These are phyloP conservation scores for Neospora caninum DNA, from an alignment of 169 alveolate species.

Conservation along the genomic window DNA sequence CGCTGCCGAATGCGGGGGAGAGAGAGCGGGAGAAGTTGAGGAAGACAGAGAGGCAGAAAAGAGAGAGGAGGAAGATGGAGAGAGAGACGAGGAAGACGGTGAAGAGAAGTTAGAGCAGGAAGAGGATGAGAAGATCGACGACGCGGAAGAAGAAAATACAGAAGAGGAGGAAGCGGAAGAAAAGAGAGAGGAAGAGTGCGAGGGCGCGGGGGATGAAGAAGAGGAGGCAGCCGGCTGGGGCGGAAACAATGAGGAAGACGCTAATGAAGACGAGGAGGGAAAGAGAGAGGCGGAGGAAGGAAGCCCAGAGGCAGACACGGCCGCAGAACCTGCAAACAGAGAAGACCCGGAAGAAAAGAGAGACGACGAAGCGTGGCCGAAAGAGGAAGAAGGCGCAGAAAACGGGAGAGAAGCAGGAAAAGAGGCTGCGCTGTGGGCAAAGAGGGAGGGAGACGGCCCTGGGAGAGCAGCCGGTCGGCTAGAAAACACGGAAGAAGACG, in stretches of 20 bases:
- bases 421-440: not conserved
- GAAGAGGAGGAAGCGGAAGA: not conserved
- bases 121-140: not conserved
- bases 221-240: not conserved
- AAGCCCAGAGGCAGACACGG: not conserved
- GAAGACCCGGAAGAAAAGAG: not conserved
- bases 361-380: not conserved
- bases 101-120: not conserved
- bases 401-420: not conserved
- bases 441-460: not conserved
- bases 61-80: not conserved
- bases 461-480: not conserved
- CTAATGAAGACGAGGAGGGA: not conserved
- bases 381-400: not conserved
- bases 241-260: too few relatives aligned
- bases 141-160: not conserved
- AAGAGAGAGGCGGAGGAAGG: not conserved
- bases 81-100: not conserved
- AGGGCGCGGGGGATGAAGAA: not conserved
- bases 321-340: not conserved
- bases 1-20: not conserved
- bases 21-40: not conserved
- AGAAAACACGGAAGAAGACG: not conserved
- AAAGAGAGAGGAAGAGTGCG: not conserved
- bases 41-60: too few relatives aligned